These are phyloP conservation scores for Carex kokanica DNA, from an alignment of 176 grass and related monocot genomes.

Conservation along the genomic window DNA sequence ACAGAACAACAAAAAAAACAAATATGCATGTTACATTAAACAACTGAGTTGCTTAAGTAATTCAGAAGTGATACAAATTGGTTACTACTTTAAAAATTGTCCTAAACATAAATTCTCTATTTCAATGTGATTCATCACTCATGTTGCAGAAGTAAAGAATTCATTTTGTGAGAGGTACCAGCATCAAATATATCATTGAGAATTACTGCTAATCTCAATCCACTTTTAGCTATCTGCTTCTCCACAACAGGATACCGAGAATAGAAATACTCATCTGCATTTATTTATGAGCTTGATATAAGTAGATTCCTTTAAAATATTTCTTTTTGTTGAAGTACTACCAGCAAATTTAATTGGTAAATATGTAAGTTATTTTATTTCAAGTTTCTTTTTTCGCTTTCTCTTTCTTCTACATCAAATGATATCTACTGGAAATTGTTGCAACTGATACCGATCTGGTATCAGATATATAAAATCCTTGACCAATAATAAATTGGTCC, in stretches of 20 bases:
- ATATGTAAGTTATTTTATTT: neutral
- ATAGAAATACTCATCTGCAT: slow-evolving; percentile 93
- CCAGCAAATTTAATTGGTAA: neutral
- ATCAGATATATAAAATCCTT: neutral
- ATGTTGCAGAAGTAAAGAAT: slow-evolving; percentile 32
- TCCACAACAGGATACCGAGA: slow-evolving; percentile 72
- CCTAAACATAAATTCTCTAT: slow-evolving; percentile 9
- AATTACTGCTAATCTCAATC: slow-evolving; percentile 68
- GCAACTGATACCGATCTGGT: neutral
- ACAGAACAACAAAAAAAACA: neutral
- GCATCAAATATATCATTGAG: slow-evolving; percentile 78
- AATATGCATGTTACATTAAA: neutral
- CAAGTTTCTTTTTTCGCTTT: neutral
- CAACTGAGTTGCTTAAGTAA: neutral
- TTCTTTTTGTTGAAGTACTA: neutral
- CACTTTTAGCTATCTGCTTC: slow-evolving; percentile 72
- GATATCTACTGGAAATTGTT: neutral
- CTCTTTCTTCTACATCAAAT: neutral
- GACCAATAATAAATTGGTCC: neutral
- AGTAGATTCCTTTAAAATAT: neutral
- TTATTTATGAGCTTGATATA: neutral
- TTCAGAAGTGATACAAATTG: neutral
- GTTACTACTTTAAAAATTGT: neutral
- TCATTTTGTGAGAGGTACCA: slow-evolving; percentile 26
- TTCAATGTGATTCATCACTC: slow-evolving; percentile 21